Percentiles rank a stretch among this genome's conserved stretches.
Conservation (phyloP, 225 moss, liverwort and hornwort species). For the Anthoceros angustus region DNA sequence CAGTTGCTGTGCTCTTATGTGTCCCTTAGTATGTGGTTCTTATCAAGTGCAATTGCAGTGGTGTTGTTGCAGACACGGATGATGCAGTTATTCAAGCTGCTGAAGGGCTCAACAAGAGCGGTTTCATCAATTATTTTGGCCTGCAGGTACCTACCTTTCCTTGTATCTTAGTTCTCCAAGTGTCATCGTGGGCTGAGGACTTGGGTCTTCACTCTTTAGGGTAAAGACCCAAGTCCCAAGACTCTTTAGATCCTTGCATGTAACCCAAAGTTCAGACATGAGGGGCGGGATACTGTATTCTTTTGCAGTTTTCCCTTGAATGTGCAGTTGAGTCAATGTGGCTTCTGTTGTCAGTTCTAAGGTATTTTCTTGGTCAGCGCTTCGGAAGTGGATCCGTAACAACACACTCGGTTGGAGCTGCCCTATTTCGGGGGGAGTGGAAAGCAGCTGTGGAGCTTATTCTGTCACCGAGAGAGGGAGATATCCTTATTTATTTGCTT, state of each 20-base stretch:
- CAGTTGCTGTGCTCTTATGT: conserved; percentile 13
- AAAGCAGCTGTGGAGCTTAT: conserved; percentile 63
- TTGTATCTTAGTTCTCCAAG: neutral
- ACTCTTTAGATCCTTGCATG: too few species aligned
- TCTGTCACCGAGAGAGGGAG: conserved; percentile 80
- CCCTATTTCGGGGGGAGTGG: conserved; percentile 89
- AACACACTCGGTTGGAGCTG: conserved; percentile 79
- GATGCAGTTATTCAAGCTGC: conserved; percentile 39
- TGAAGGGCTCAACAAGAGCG: conserved; percentile 52
- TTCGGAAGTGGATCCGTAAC: conserved; percentile 84
- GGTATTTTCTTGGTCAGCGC: conserved; percentile 37
- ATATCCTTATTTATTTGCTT: conserved; percentile 43
- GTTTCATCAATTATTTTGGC: conserved; percentile 92
- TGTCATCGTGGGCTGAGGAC: neutral
- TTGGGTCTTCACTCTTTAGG: neutral
- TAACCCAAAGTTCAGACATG: too few species aligned
- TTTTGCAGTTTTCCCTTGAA: neutral
- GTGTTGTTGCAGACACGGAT: conserved; percentile 61
- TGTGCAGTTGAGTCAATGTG: neutral
- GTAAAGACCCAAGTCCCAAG: too few species aligned
- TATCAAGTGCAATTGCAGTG: conserved; percentile 27
- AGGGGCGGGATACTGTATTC: too few species aligned
- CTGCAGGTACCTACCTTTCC: conserved; percentile 42
- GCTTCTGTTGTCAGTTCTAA: neutral
- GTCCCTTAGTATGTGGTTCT: neutral